Conservation (phyloP, 2,329 filamentous ascomycete genomes). For the Claviceps cyperi region DNA sequence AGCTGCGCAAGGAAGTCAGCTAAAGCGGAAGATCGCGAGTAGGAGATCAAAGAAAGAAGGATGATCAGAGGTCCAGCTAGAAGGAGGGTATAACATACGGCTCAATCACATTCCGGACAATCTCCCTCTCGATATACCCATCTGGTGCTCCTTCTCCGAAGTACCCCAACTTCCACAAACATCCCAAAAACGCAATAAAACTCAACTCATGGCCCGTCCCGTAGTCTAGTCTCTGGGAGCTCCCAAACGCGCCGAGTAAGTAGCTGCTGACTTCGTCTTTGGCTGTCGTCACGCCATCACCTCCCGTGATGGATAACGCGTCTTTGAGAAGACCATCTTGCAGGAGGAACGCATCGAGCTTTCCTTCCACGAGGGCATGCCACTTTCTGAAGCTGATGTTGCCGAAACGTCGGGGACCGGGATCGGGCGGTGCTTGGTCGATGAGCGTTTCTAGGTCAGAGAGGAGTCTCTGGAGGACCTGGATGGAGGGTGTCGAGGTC, state of each 20-base stretch:
- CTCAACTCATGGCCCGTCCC: constrained; percentile 93
- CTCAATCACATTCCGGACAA: constrained; percentile 72
- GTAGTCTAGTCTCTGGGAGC: constrained; percentile 79
- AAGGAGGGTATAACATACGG: constrained; percentile 34
- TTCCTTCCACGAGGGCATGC: constrained; percentile 53
- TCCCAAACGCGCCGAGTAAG: constrained; percentile 76
- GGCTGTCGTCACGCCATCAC: constrained; percentile 29
- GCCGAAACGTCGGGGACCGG: constrained; percentile 77
- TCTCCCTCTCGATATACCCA: constrained; percentile 55
- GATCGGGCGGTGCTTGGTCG: constrained; percentile 67
- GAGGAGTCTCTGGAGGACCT: constrained; percentile 52
- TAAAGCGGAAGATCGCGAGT: neutral
- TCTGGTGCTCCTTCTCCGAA: constrained; percentile 45
- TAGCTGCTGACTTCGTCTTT: constrained; percentile 62
- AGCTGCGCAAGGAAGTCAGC: constrained; percentile 31
- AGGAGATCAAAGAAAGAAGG: neutral
- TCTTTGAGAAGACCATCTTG: constrained; percentile 15
- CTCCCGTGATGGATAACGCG: constrained; percentile 11
- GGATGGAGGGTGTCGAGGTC: constrained; percentile 38
- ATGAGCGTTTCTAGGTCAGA: constrained; percentile 50
- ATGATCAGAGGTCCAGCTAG: neutral
- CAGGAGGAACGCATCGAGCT: constrained; percentile 26
- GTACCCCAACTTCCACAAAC: constrained; percentile 77
- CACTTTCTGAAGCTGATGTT: constrained; percentile 84
- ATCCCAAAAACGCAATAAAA: constrained; percentile 81